Evolutionary conservation across 2,329 filamentous ascomycete species (phyloP).

Genomic region (Fusarium pseudonygamai): DNA sequence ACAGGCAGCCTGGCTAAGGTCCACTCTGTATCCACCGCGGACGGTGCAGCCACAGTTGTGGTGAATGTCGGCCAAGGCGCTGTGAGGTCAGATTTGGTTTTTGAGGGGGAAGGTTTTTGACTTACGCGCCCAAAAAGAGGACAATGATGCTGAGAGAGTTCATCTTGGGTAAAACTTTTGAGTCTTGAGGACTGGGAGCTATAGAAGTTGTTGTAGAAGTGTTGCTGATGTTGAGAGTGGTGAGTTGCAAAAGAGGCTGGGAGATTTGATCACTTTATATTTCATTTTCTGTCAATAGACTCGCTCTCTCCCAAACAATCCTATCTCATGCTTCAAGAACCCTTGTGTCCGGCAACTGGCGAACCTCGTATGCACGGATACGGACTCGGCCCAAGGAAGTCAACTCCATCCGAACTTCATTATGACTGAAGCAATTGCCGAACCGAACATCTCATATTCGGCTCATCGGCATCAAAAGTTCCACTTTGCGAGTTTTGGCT

Average conservation of each 20-base stretch:
- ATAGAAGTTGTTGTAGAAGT: background rate
- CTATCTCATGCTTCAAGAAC: too few species aligned
- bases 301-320: rapidly evolving
- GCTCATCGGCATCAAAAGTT: background rate
- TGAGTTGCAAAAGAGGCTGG: background rate
- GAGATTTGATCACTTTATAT: background rate
- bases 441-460: background rate
- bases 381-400: background rate
- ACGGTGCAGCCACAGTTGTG: slow-evolving; percentile 29
- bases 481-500: background rate
- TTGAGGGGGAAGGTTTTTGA: rapidly evolving
- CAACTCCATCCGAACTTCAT: background rate
- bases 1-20: slow-evolving; percentile 7
- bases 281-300: background rate
- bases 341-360: background rate
- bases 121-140: background rate
- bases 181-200: background rate
- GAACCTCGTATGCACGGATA: background rate
- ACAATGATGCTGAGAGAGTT: background rate
- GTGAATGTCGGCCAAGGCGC: background rate
- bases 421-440: background rate
- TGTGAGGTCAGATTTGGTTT: background rate
- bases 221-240: background rate
- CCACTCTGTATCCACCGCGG: slow-evolving; percentile 4
- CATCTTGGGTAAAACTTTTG: background rate